Evolutionary conservation across 2,329 filamentous ascomycete genomes (phyloP).

Genomic region (Penicillium sp.): DNA sequence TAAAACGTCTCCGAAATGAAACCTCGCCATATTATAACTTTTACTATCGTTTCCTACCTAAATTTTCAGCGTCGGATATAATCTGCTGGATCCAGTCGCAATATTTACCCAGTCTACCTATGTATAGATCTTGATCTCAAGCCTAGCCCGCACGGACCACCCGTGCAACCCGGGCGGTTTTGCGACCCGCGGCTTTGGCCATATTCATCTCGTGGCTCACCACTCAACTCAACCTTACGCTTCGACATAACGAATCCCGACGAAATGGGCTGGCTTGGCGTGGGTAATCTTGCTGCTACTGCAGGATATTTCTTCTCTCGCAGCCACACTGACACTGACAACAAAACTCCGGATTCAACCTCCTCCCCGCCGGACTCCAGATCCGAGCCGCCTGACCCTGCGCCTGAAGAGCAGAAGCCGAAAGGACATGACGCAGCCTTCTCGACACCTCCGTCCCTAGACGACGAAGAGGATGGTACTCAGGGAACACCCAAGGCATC

Average conservation of each 20-base stretch:
- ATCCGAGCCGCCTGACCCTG: slow-evolving; percentile 19
- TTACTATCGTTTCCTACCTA: too few species aligned
- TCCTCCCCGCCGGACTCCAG: slow-evolving; percentile 24
- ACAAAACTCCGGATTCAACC: slow-evolving; percentile 31
- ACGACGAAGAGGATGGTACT: slow-evolving; percentile 26
- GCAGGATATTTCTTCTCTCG: slow-evolving; percentile 47
- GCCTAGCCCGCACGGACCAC: slow-evolving; percentile 24
- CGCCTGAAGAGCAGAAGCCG: slow-evolving; percentile 17
- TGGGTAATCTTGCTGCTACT: slow-evolving; percentile 45
- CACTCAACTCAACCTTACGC: neutral
- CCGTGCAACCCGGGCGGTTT: slow-evolving; percentile 9
- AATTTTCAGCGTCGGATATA: too few species aligned
- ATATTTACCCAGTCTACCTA: neutral
- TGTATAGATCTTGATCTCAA: neutral
- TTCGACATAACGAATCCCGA: slow-evolving; percentile 15
- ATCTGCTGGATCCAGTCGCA: neutral
- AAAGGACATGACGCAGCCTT: slow-evolving; percentile 13
- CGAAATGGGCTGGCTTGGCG: slow-evolving; percentile 49
- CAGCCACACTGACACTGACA: slow-evolving; percentile 41
- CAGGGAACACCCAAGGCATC: slow-evolving; percentile 45
- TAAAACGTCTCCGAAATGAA: too few species aligned
- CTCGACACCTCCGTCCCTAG: slow-evolving; percentile 14
- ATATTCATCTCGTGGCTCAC: neutral
- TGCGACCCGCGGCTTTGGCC: slow-evolving; percentile 9
- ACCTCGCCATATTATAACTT: neutral